Evolutionary conservation across 140 eudicot genomes (phyloP).

Genomic region (Ambrosia hybrid): DNA sequence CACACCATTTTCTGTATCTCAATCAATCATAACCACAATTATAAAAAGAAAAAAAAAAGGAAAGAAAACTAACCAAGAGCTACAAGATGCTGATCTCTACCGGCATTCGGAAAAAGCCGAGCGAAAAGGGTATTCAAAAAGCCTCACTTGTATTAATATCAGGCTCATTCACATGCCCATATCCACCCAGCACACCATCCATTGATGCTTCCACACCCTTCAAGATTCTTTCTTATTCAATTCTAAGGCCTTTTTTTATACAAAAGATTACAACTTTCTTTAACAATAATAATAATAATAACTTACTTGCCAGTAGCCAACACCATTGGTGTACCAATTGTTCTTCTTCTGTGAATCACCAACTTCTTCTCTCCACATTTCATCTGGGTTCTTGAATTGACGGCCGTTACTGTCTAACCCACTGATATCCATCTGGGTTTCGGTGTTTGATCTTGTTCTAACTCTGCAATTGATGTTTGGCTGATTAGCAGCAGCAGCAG

Average conservation of each 20-base stretch:
- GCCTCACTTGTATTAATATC: slow-evolving; percentile 77
- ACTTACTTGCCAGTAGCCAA: slow-evolving; percentile 86
- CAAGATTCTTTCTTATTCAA: background rate
- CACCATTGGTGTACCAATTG: slow-evolving; percentile 78
- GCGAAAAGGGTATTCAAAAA: slow-evolving; percentile 59
- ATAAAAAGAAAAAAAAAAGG: background rate
- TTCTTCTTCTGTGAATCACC: slow-evolving; percentile 66
- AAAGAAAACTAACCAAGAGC: slow-evolving; percentile 65
- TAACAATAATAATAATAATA: no score
- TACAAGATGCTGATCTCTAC: slow-evolving; percentile 65
- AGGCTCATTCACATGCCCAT: slow-evolving; percentile 80
- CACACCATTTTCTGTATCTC: no score
- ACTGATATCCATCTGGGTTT: slow-evolving; percentile 51
- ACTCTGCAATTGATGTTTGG: background rate
- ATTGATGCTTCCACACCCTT: slow-evolving; percentile 87
- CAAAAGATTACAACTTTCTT: no score
- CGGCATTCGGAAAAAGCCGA: slow-evolving; percentile 53
- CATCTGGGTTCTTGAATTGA: slow-evolving; percentile 72
- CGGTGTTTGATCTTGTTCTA: background rate
- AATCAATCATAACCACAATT: no score
- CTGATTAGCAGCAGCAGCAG: slow-evolving; percentile 8
- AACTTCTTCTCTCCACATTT: slow-evolving; percentile 93
- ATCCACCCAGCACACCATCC: slow-evolving; percentile 95
- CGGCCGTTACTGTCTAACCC: slow-evolving; percentile 85
- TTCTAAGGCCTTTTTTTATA: background rate